Base-by-base conservation (phyloP, 1,284 basidiomycete genomes). In the Exobasidium cylindrosporum region DNA sequence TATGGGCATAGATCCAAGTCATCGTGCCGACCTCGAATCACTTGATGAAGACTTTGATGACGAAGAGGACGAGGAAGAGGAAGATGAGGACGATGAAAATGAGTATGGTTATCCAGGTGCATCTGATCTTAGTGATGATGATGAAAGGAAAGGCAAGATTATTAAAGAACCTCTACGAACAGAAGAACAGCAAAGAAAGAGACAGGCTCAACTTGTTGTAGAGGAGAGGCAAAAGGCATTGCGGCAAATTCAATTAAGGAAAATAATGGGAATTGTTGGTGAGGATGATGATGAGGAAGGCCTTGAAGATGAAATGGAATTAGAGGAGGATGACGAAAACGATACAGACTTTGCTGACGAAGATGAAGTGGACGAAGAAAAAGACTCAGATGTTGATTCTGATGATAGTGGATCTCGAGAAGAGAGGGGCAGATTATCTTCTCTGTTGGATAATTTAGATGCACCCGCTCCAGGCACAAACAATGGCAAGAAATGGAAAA, bases 361-460 rank as follows among this genome's bases (percentile, higher is more conserved):
- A 65, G 65, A 77, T n/a, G 64, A 86, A 4, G 86, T 84, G 63
- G 82, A 83, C 26, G 77, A 68, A 31, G 73, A 76, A 7, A 80
- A 81, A 29, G 80, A 81, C 47, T 80, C 79, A 43, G 70, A 63
- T 32, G 79, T 89, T 28, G 88, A 90, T 73, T 61, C 44, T 11
- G 57, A 54, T 11, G 56, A 31, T 17, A 13, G 4, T 10, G 14
- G 31, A 14, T 29, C 23, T 5, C 6, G 44, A 21, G 11, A 21
- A 23, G 26, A 40, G n/a, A 35, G 45, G 7, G 35, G 23, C 13
- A 26, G 62, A n/a, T 47, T 73, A 0, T 24, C 21, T 13, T 24
- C 47, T 3, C n/a, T 50, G 13, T 63, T 76, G 30, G 65, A 69
- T 57, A 61, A 62, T 30, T 65, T 76, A 23, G 73, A 76, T 35